These are phyloP conservation scores for Fusarium tjaetaba DNA, from an alignment of 2,329 filamentous ascomycete species.

Conservation along the genomic window DNA sequence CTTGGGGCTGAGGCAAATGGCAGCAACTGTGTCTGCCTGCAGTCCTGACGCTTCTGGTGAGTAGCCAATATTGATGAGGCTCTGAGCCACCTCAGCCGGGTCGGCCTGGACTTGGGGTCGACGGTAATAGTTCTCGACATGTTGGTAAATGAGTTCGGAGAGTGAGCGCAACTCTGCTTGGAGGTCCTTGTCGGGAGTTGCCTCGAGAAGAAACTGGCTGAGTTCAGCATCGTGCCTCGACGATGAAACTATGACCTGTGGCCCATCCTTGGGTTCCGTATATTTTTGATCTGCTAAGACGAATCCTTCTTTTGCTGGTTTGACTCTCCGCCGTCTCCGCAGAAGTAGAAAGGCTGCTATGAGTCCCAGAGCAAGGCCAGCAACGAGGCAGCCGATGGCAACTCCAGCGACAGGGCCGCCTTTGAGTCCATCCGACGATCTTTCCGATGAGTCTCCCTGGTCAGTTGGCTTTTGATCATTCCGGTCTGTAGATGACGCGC, in stretches of 20 bases:
- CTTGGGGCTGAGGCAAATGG: slow-evolving; percentile 46
- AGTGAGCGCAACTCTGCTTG: slow-evolving; percentile 47
- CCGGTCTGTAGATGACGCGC: not conserved
- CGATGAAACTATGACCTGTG: slow-evolving; percentile 16
- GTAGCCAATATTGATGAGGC: slow-evolving; percentile 44
- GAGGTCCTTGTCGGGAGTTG: slow-evolving; percentile 51
- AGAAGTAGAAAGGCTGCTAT: slow-evolving; percentile 43
- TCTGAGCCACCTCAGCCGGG: slow-evolving; percentile 31
- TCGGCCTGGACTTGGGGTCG: slow-evolving; percentile 33
- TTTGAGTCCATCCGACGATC: not conserved
- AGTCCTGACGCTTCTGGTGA: slow-evolving; percentile 15
- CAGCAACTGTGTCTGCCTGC: slow-evolving; percentile 34
- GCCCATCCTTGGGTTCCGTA: slow-evolving; percentile 1
- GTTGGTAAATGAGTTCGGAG: slow-evolving; percentile 50
- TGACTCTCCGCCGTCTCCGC: slow-evolving; percentile 10
- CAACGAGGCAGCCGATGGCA: slow-evolving; percentile 45
- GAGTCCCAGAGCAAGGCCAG: slow-evolving; percentile 43
- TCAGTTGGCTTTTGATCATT: too few species aligned
- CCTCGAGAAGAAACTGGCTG: slow-evolving; percentile 50
- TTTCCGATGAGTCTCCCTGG: not conserved
- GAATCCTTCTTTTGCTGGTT: not conserved
- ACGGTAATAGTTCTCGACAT: slow-evolving; percentile 55
- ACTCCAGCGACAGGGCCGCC: slow-evolving; percentile 42
- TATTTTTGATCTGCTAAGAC: not conserved
- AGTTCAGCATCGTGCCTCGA: slow-evolving; percentile 40